Base-by-base conservation (phyloP, 1,284 basidiomycete species). In the Coniophora puteana region DNA sequence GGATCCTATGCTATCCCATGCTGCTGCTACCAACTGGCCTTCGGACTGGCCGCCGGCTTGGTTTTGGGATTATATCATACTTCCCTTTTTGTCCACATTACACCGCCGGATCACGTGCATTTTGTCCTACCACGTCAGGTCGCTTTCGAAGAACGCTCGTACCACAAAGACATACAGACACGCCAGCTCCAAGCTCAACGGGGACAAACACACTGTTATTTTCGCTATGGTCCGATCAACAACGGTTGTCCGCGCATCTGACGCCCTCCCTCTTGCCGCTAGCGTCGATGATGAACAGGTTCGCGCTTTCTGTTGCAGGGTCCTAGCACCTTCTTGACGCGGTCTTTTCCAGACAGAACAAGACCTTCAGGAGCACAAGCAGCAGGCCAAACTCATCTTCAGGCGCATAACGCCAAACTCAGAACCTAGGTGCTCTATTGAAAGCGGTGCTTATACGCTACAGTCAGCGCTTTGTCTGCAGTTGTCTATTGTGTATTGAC, bases 331-430 rank as follows among this genome's bases (percentile, higher is more conserved):
- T 35, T 18, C 25, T 27, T 42, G 45, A 37, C 51, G 41, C 48
- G 51, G 44, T 52, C 43, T n/a, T 18, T 45, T 51, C 8, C 58
- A 96, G 92, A 95, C 89, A 49, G 94, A 97, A 64, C 83, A 88
- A 57, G 78, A 87, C 44, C 73, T 99, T 36, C 90, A 93, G 54
- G 95, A 98, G 67, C 93, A 97, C 76, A 99, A 98, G 65, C 95
- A 98, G 57, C 95, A 99, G 63, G 84, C 93, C 36, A 99, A 99
- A 66, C 78, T 98, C 54, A 87, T 99, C 57, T 96, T 98, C 61
- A 78, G 94, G 43, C 83, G 95, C 35, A 84, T 99, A 61, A 91
- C 88, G 24, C 82, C 93, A 28, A 93, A 95, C 57, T 87, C 91
- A 16, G 96, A 99, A 63, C 91, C 93, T 12, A 78, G 89, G 23